Base-by-base conservation (phyloP, 2,329 filamentous ascomycete species). In the Penicillium sp. region DNA sequence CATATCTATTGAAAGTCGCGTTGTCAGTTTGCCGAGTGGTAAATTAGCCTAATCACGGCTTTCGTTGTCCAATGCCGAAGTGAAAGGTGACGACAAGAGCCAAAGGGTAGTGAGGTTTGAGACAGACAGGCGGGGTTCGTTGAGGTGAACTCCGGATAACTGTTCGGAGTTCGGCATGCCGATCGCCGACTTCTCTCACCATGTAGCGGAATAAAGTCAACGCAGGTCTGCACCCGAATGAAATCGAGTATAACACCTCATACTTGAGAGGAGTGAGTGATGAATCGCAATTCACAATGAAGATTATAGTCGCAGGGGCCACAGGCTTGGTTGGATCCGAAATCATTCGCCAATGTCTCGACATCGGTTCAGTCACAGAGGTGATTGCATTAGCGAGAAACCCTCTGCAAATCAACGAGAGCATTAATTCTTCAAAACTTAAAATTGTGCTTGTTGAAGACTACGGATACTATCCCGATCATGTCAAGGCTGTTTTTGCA, bases 91-190 rank as follows among this genome's bases (percentile, higher is more conserved):
- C n/a, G 10, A 37, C n/a, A 38, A 49, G 8, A 47, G n/a, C 5
- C 19, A 47, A 13, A 24, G n/a, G 3, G 28, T 12, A 22, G 30
- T 30, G 28, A 55, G 37, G 22, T 0, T 22, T 3, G 53, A 19
- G 17, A 22, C n/a, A 22, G 24, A 4, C 17, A 55, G 8, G 13
- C 40, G 54, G 42, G 30, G 33, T 49, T 57, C 28, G 42, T 47
- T 4, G 10, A 35, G 24, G n/a, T 24, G 17, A 17, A 26, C 19
- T 47, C 54, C 37, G 40, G 28, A 35, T 26, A 2, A 10, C 12
- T 12, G 7, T 1, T 37, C 54, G 54, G 54, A n/a, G 28, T 49
- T 57, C 40, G 42, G 54, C n/a, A 49, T 30, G 26, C 54, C 54
- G 54, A 57, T 28, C 40, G 44, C 54, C 54, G 53, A 28, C 17